These are phyloP conservation scores for Saccharomyces kudriavzevii DNA, from an alignment of 805 yeast genomes.

Conservation along the genomic window DNA sequence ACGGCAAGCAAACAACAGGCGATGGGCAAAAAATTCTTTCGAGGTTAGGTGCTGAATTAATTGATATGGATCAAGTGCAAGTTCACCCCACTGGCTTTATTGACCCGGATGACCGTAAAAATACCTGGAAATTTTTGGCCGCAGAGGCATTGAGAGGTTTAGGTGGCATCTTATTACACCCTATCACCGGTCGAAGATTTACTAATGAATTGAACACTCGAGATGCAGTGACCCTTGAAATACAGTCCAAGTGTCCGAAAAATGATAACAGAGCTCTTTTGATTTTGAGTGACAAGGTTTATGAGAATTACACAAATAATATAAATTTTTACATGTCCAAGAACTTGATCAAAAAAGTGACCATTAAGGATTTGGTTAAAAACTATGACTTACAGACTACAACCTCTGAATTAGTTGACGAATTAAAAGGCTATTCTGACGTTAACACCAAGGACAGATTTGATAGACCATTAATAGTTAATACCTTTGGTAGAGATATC, in stretches of 20 bases:
- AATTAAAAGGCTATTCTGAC: constrained; percentile 19
- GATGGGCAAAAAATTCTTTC: constrained; percentile 46
- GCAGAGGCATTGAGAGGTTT: constrained; percentile 54
- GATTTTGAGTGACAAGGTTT: constrained; percentile 38
- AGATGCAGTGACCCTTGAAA: constrained; percentile 42
- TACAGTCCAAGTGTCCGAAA: constrained; percentile 28
- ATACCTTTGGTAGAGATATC: constrained; percentile 23
- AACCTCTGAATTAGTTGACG: constrained; percentile 16
- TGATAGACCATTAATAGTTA: constrained; percentile 31
- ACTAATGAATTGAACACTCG: constrained; percentile 48
- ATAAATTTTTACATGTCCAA: constrained; percentile 43
- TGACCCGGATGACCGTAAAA: constrained; percentile 34
- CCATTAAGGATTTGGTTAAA: constrained; percentile 27
- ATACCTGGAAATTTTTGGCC: constrained; percentile 48
- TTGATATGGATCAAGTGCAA: constrained; percentile 55
- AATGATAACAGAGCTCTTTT: constrained; percentile 29
- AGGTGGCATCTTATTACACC: constrained; percentile 47
- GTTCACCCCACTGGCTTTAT: constrained; percentile 59
- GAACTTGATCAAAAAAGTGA: constrained; percentile 29
- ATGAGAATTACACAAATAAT: constrained; percentile 39
- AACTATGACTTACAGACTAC: constrained; percentile 15
- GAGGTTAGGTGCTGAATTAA: constrained; percentile 40
- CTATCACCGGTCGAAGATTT: constrained; percentile 40
- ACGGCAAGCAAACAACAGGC: constrained; percentile 51
- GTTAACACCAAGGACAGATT: constrained; percentile 27